These are phyloP conservation scores for Xylaria scruposa DNA, from an alignment of 495 filamentous ascomycete species.

Conservation along the genomic window DNA sequence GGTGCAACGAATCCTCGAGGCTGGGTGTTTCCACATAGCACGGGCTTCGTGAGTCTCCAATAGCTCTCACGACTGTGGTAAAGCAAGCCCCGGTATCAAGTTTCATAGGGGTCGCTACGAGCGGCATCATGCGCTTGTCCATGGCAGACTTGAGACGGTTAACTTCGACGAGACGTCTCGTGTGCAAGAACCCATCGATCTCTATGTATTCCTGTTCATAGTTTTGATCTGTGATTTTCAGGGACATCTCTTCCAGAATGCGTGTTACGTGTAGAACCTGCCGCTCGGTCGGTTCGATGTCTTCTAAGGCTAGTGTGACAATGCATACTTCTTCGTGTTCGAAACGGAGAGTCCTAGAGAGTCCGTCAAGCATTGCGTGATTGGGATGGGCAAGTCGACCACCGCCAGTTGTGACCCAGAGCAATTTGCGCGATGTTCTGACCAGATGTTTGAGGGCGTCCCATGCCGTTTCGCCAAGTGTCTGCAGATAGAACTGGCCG, in stretches of 20 bases:
- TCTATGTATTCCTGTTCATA: constrained; percentile 33
- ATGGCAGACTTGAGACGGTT: constrained; percentile 4
- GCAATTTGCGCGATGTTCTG: background rate
- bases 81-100: constrained; percentile 1
- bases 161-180: constrained; percentile 30
- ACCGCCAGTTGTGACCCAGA: constrained; percentile 23
- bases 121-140: background rate
- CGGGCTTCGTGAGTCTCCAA: background rate
- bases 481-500: background rate
- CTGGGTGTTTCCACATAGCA: background rate
- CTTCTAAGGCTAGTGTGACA: constrained; percentile 29
- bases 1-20: background rate
- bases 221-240: background rate
- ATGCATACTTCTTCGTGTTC: constrained; percentile 29
- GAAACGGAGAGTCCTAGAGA: constrained; percentile 29
- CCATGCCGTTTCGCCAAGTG: background rate
- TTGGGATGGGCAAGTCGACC: constrained; percentile 32
- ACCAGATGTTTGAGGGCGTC: background rate
- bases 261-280: constrained; percentile 1
- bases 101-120: constrained; percentile 1
- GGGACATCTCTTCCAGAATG: constrained; percentile 21
- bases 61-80: background rate
- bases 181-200: constrained; percentile 28
- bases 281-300: background rate
- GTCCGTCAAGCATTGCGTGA: constrained; percentile 30